phyloP scores from a whole-genome alignment of 441 rosid genomes.

The Gossypium schwendimanii region DNA sequence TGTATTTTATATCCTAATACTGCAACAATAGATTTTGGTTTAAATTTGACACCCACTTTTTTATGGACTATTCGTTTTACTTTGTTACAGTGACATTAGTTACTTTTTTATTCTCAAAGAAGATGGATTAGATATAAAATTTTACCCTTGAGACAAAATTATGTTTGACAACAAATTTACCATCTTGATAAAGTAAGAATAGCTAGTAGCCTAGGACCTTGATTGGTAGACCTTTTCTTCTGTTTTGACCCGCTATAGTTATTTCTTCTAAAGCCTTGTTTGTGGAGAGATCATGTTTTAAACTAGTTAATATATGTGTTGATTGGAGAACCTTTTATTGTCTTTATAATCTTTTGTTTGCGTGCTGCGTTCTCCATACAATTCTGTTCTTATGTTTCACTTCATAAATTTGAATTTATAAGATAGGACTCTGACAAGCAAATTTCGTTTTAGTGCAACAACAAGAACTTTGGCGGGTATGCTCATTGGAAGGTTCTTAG shows the following conservation, averaged over 20 bases:
- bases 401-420: not conserved
- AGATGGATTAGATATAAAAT: not conserved
- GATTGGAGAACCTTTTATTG: not conserved
- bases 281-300: conserved; percentile 21
- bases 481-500: conserved; percentile 88
- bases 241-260: not conserved
- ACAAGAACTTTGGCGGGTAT: conserved; percentile 58
- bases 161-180: not conserved
- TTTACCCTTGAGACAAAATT: not conserved
- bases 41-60: not conserved
- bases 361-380: not conserved
- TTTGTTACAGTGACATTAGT: not conserved
- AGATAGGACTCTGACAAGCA: conserved; percentile 15
- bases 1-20: not conserved
- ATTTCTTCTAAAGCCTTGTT: not conserved
- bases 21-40: not conserved
- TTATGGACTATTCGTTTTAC: not conserved
- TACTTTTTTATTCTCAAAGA: not conserved
- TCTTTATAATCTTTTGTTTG: not conserved
- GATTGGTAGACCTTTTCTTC: not conserved
- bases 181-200: not conserved
- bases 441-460: conserved; percentile 50
- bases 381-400: not conserved
- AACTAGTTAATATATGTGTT: not conserved
- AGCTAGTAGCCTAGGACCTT: not conserved